phyloP scores from a whole-genome alignment of 768 basidiomycete genomes.

The Lactifluus piperatus region DNA sequence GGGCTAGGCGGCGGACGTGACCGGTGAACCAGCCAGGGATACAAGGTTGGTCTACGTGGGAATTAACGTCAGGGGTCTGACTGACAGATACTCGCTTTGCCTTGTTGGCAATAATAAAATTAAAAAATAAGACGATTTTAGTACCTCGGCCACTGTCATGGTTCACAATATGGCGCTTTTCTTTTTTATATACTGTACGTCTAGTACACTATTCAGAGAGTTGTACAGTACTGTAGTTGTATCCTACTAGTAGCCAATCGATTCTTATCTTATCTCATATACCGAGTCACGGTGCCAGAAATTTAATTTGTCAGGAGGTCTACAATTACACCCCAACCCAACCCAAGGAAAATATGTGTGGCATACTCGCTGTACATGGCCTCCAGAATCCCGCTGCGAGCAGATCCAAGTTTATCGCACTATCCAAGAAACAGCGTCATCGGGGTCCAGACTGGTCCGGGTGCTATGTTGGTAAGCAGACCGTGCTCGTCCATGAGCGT shows the following conservation, averaged over 20 bases:
- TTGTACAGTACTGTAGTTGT: too few relatives aligned
- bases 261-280: constrained; percentile 4
- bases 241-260: not conserved
- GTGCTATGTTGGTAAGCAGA: constrained; percentile 75
- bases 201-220: too few relatives aligned
- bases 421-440: constrained; percentile 85
- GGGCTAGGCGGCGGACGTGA: constrained; percentile 2
- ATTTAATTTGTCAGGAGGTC: not conserved
- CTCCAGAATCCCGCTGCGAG: constrained; percentile 60
- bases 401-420: constrained; percentile 67
- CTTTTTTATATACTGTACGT: not conserved
- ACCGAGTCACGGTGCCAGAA: not conserved
- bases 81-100: not conserved
- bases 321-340: not conserved
- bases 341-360: constrained; percentile 58
- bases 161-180: not conserved
- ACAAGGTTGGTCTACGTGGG: constrained; percentile 2
- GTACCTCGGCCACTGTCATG: not conserved
- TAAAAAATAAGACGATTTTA: not conserved
- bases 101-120: too few relatives aligned
- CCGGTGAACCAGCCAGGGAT: not conserved
- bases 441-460: constrained; percentile 99
- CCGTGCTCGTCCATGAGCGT: constrained; percentile 88
- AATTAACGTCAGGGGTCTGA: not conserved
- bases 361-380: constrained; percentile 82